phyloP scores from a whole-genome alignment of 1,284 basidiomycete species.

The Cutaneotrichosporon cyanovorans region DNA sequence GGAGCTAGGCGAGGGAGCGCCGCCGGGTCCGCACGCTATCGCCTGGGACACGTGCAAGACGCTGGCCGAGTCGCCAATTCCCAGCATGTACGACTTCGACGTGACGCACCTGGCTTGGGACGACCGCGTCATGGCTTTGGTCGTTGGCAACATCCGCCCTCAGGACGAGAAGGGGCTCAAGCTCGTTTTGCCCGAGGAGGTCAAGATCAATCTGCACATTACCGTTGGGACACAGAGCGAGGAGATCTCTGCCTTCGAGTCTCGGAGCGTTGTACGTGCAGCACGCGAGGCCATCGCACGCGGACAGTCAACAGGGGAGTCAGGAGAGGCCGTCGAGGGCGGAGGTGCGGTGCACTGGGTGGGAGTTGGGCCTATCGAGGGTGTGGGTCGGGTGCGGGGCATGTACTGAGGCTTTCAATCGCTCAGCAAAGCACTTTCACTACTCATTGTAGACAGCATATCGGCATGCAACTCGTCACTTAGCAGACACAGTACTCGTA shows the following conservation, averaged over 20 bases:
- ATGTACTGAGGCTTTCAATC: too few relatives aligned
- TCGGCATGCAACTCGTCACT: too few relatives aligned
- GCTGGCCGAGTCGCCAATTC: slow-evolving; percentile 48
- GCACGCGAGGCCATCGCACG: slow-evolving; percentile 24
- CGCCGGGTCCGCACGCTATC: slow-evolving; percentile 9
- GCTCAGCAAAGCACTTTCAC: too few relatives aligned
- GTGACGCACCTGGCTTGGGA: slow-evolving; percentile 68
- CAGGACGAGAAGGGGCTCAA: slow-evolving; percentile 1
- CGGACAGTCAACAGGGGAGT: slow-evolving; percentile 20
- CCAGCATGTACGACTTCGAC: slow-evolving; percentile 57
- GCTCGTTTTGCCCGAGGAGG: slow-evolving; percentile 48
- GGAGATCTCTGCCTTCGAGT: slow-evolving; percentile 60
- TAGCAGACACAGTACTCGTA: too few relatives aligned
- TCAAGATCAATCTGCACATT: slow-evolving; percentile 62
- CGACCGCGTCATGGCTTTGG: slow-evolving; percentile 68
- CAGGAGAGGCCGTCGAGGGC: slow-evolving; percentile 25
- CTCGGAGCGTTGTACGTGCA: slow-evolving; percentile 27
- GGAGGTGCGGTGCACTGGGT: slow-evolving; percentile 32
- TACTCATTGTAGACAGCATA: too few relatives aligned
- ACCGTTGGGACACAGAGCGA: slow-evolving; percentile 70
- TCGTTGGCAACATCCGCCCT: slow-evolving; percentile 54
- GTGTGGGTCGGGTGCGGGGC: slow-evolving; percentile 28
- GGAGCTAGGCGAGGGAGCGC: slow-evolving; percentile 14
- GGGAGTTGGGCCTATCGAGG: slow-evolving; percentile 17
- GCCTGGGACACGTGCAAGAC: slow-evolving; percentile 62